Conservation (phyloP, 2,329 filamentous ascomycete species). For the Xylariaceae sp. region DNA sequence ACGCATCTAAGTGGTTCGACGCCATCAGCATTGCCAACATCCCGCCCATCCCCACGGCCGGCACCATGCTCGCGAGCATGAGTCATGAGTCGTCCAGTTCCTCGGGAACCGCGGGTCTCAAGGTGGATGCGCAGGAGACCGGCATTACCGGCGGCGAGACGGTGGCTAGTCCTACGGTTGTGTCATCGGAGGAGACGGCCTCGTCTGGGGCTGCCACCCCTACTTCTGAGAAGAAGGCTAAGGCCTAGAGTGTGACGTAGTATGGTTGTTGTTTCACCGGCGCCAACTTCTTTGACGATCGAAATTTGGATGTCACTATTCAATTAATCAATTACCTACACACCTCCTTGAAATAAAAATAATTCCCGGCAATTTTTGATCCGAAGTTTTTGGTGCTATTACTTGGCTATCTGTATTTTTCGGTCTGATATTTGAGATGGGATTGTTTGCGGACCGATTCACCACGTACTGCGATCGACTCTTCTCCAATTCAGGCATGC, state of each 20-base stretch:
- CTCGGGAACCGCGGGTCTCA: slow-evolving; percentile 26
- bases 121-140: slow-evolving; percentile 38
- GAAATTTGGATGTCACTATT: too few species aligned
- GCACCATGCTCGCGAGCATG: slow-evolving; percentile 1
- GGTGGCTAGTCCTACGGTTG: slow-evolving; percentile 30
- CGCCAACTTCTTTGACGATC: too few species aligned
- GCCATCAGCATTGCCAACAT: slow-evolving; percentile 54
- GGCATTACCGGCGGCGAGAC: slow-evolving; percentile 38
- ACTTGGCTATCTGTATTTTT: too few species aligned
- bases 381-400: too few species aligned
- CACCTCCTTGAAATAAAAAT: too few species aligned
- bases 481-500: too few species aligned
- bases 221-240: slow-evolving; percentile 23
- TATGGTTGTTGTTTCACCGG: background rate
- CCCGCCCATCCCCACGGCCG: slow-evolving; percentile 31
- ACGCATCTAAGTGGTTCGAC: slow-evolving; percentile 81
- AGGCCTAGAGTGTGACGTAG: slow-evolving; percentile 19
- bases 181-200: slow-evolving; percentile 27
- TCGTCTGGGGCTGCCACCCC: slow-evolving; percentile 15
- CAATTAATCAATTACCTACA: too few species aligned
- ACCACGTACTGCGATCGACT: too few species aligned
- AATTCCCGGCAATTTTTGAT: too few species aligned
- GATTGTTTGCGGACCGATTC: too few species aligned
- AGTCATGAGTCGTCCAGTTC: slow-evolving; percentile 21
- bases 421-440: too few species aligned